phyloP scores from a whole-genome alignment of 352 stramenopile genomes.

The Achlya hypogyna region DNA sequence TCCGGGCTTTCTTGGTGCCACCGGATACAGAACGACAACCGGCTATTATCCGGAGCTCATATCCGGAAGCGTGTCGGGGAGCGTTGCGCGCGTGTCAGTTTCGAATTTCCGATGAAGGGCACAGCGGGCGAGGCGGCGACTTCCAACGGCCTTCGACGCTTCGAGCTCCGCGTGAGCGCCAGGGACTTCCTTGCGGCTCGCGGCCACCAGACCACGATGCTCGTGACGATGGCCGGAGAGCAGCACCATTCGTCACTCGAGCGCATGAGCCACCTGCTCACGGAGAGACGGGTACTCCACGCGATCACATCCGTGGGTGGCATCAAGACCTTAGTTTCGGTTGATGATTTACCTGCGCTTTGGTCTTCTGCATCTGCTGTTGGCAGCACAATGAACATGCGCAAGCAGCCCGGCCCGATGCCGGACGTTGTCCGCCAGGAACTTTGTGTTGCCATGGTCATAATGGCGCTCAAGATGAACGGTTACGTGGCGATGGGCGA shows the following conservation, averaged over 20 bases:
- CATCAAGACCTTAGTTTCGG: background rate
- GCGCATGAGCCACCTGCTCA: background rate
- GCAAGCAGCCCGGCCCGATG: conserved; percentile 13
- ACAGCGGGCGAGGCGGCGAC: background rate
- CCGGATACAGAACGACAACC: background rate
- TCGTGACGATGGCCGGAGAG: conserved; percentile 3
- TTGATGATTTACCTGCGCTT: conserved; percentile 3
- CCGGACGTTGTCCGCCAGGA: conserved; percentile 11
- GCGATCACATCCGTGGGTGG: background rate
- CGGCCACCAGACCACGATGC: background rate
- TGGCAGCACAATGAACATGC: conserved; percentile 13
- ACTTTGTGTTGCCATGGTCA: conserved; percentile 12
- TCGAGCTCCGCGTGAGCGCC: conserved; percentile 5
- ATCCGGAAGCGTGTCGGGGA: conserved; percentile 4
- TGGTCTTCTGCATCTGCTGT: background rate
- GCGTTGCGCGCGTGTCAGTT: background rate
- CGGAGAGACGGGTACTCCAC: conserved; percentile 6
- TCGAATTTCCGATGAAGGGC: conserved; percentile 6
- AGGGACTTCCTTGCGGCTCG: conserved; percentile 1
- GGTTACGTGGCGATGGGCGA: conserved; percentile 11
- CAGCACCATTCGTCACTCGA: background rate
- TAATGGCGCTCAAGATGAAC: conserved; percentile 8
- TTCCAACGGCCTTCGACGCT: background rate
- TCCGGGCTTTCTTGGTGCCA: too few species aligned
- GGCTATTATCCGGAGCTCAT: background rate